Evolutionary conservation across 495 filamentous ascomycete genomes (phyloP).

Genomic region (Amniculicola lignicola): DNA sequence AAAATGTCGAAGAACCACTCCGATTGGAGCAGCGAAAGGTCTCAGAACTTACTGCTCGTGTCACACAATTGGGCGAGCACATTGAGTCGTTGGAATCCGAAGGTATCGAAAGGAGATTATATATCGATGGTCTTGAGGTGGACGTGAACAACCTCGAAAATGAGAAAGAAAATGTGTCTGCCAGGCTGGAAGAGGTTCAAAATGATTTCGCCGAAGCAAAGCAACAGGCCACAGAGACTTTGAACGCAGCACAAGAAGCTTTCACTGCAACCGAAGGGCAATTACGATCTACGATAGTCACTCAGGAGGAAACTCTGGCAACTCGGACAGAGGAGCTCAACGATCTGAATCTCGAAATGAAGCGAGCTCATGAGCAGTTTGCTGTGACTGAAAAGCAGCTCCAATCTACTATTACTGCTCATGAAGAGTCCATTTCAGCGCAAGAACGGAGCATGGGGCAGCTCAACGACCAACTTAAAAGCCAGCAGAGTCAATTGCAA

Average conservation of each 20-base stretch:
- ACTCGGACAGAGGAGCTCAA: slow-evolving; percentile 10
- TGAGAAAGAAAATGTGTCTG: slow-evolving; percentile 19
- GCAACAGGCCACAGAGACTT: slow-evolving; percentile 2
- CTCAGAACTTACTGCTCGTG: slow-evolving; percentile 35
- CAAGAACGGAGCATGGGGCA: too few species aligned
- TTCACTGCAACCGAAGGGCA: slow-evolving; percentile 11
- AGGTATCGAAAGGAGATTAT: slow-evolving; percentile 14
- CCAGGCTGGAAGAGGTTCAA: slow-evolving; percentile 12
- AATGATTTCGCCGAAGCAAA: slow-evolving; percentile 18
- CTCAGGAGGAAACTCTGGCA: slow-evolving; percentile 8
- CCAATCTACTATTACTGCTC: too few species aligned
- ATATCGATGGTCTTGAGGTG: slow-evolving; percentile 30
- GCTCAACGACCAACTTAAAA: not conserved
- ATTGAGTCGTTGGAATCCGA: slow-evolving; percentile 27
- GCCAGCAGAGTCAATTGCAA: not conserved
- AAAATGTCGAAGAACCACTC: slow-evolving; percentile 51
- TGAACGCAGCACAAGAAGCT: slow-evolving; percentile 18
- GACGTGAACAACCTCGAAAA: slow-evolving; percentile 19
- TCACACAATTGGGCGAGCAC: slow-evolving; percentile 19
- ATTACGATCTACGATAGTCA: slow-evolving; percentile 12
- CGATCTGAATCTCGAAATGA: not conserved
- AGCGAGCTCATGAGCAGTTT: too few species aligned
- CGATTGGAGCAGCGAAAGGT: slow-evolving; percentile 46
- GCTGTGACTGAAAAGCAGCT: too few species aligned
- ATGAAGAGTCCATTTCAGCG: too few species aligned